Base-by-base conservation (phyloP, 1,139 yeast genomes). In the Candida tropicalis region DNA sequence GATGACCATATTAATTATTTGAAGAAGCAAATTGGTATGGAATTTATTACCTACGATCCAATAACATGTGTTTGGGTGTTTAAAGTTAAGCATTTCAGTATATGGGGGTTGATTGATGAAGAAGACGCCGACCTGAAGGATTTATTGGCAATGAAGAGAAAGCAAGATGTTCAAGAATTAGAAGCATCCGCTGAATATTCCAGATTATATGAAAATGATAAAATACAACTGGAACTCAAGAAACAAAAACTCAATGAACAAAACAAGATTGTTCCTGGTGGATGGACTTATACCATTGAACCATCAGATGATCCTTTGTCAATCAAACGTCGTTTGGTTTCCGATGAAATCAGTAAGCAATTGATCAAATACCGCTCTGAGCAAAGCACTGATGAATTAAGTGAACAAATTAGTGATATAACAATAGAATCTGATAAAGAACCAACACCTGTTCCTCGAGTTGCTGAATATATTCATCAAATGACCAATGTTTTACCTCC, bases 71-170 rank as follows among this genome's bases (percentile, higher is more conserved):
- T 77, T 6, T 90, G 93, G 90, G 82, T 86, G 0, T 90, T 89
- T 63, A 79, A 74, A 54, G 98, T 93, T 1, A 82, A 86, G 51
- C 99, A 93, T 67, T 93, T 93, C 57, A 89, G 97, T 66, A 79
- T 86, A 5, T 93, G 97, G 97, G 98, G 98, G 3, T 66, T 93
- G 38, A 75, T 84, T 16, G 90, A 84, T 46, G 87, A 82, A 22
- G 82, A 78, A 35, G 84, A 81, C 45, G 75, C 82, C n/a, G 81
- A 78, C 33, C 84, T 80, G 45, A 41, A 55, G 43, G 63, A 64
- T 46, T 46, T 58, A 31, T 42, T 54, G 12, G 60, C 53, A 11
- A 46, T 65, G 51, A 66, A 68, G 40, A 57, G 67, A 33, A 57
- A 58, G 40, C 75, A 64, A 25, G 68, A 67, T 29, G 58, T 48